Conservation (phyloP, 371 early-diverging fungal species). For the Cladochytrium tenue region DNA sequence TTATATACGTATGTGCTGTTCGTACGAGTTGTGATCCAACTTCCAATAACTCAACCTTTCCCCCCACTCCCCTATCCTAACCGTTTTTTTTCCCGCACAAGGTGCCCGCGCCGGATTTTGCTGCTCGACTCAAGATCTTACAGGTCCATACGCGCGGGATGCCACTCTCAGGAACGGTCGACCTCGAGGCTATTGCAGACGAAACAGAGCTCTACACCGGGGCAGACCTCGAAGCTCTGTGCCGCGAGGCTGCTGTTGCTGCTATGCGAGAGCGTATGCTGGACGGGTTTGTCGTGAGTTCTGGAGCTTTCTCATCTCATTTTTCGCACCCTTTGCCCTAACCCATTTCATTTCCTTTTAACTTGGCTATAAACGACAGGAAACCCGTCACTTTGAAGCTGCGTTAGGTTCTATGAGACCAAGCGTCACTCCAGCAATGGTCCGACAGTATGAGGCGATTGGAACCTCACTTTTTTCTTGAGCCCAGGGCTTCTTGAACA, state of each 20-base stretch:
- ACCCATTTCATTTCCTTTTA: neutral
- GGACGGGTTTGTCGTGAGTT: constrained; percentile 28
- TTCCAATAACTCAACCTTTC: neutral
- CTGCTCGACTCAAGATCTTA: constrained; percentile 81
- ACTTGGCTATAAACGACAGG: neutral
- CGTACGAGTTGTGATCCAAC: neutral
- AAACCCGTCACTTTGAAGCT: neutral
- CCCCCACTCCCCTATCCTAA: neutral
- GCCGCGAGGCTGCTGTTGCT: constrained; percentile 93
- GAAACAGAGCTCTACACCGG: constrained; percentile 89
- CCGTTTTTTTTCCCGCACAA: constrained; percentile 18
- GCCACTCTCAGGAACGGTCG: constrained; percentile 70
- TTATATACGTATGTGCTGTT: constrained; percentile 76
- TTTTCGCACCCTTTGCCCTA: neutral
- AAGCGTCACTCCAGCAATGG: neutral
- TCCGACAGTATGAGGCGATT: neutral
- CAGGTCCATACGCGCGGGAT: constrained; percentile 80
- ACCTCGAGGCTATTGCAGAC: constrained; percentile 68
- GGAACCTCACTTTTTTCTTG: neutral
- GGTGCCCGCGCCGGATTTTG: constrained; percentile 85
- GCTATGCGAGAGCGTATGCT: constrained; percentile 53
- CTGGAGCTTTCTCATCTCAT: neutral
- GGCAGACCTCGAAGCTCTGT: constrained; percentile 94
- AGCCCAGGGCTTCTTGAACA: neutral
- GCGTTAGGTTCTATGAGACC: neutral